phyloP scores from a whole-genome alignment of 1,284 basidiomycete species.

The Austropuccinia psidii region DNA sequence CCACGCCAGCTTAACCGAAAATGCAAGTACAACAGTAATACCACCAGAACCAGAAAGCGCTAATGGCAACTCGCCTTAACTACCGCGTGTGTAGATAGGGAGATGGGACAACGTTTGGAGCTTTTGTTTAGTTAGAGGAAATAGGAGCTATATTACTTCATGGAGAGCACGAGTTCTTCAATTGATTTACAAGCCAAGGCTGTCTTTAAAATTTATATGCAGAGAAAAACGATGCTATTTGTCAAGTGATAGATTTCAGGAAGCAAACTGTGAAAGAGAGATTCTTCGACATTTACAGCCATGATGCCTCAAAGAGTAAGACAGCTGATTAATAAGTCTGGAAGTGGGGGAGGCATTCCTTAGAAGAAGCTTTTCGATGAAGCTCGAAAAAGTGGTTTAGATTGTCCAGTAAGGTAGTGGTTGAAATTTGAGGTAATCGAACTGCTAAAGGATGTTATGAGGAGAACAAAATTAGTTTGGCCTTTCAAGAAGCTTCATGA shows the following conservation, averaged over 20 bases:
- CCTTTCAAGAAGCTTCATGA: too few relatives aligned
- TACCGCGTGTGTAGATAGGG: background rate
- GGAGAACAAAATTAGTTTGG: too few relatives aligned
- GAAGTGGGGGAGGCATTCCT: too few relatives aligned
- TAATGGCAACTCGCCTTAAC: conserved; percentile 15
- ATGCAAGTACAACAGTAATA: background rate
- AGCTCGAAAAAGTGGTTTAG: background rate
- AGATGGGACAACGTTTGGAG: background rate
- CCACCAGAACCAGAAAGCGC: background rate
- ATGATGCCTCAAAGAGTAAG: too few relatives aligned
- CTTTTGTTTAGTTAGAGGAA: background rate
- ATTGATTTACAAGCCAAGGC: background rate
- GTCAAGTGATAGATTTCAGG: background rate
- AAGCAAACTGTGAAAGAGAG: background rate
- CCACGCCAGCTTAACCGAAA: background rate
- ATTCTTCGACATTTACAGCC: too few relatives aligned
- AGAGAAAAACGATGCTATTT: background rate
- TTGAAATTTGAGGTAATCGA: background rate
- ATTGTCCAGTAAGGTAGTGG: background rate
- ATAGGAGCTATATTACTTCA: background rate
- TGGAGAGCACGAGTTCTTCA: too few relatives aligned
- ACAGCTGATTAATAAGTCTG: too few relatives aligned
- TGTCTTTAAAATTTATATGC: background rate
- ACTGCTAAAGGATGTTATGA: background rate
- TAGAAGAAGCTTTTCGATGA: background rate